A percentile compares a stretch with the other conserved stretches of the same genome.
Conservation (phyloP, 106 monocot species). For the Hemerocallis citrina region DNA sequence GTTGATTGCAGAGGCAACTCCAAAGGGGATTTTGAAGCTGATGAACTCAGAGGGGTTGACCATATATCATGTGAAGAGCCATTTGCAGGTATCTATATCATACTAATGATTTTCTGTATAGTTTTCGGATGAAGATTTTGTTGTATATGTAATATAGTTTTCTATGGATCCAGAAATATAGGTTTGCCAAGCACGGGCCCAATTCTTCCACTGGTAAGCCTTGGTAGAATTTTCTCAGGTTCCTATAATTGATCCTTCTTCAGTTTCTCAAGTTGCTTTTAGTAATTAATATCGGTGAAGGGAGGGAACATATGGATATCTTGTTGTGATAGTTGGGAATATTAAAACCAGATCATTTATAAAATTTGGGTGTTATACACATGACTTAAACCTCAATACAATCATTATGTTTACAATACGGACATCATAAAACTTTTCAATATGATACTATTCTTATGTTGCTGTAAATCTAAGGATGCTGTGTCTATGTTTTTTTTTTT, state of each 20-base stretch:
- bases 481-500: too few relatives aligned
- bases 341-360: neutral
- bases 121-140: too few relatives aligned
- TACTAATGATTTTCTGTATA: neutral
- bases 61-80: slow-evolving; percentile 65
- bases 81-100: slow-evolving; percentile 48
- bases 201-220: slow-evolving; percentile 37
- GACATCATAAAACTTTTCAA: too few relatives aligned
- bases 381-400: too few relatives aligned
- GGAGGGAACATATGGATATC: neutral
- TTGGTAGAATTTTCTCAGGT: neutral
- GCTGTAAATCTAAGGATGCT: too few relatives aligned
- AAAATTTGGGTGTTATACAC: neutral
- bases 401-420: too few relatives aligned
- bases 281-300: too few relatives aligned
- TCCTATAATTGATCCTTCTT: neutral
- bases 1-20: slow-evolving; percentile 52
- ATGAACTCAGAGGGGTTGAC: slow-evolving; percentile 53
- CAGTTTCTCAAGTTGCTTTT: neutral
- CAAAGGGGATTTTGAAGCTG: slow-evolving; percentile 54
- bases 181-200: slow-evolving; percentile 41
- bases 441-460: too few relatives aligned
- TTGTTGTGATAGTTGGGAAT: neutral
- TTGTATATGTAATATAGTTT: neutral
- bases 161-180: slow-evolving; percentile 48